A percentile compares a stretch with the other conserved stretches of the same genome.
These are phyloP conservation scores for Solanum sparsipilum DNA, from an alignment of 257 asterid genomes.

Conservation along the genomic window DNA sequence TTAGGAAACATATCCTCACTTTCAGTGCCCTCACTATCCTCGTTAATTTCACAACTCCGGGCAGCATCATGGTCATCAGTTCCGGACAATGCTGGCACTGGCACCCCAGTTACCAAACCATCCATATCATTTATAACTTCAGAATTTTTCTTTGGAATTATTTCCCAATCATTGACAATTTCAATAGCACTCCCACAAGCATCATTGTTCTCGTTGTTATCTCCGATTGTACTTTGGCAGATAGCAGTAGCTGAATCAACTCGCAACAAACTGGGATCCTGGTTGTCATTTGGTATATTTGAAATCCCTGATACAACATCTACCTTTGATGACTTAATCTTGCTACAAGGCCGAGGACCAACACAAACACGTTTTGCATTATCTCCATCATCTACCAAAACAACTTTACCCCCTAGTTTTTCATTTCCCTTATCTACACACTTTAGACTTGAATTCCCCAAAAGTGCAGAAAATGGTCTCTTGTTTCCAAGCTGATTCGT, in stretches of 20 bases:
- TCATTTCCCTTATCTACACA: slow-evolving; percentile 14
- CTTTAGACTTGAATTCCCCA: not conserved
- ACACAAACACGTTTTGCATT: slow-evolving; percentile 25
- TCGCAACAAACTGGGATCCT: slow-evolving; percentile 5
- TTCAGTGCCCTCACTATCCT: slow-evolving; percentile 26
- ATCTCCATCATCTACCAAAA: slow-evolving; percentile 10
- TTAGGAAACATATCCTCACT: slow-evolving; percentile 15
- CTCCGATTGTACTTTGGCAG: slow-evolving; percentile 8
- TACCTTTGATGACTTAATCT: slow-evolving; percentile 33
- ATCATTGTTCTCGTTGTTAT: not conserved
- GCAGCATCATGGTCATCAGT: slow-evolving; percentile 4
- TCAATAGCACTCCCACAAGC: not conserved
- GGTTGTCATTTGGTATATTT: slow-evolving; percentile 12
- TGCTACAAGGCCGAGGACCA: slow-evolving; percentile 28
- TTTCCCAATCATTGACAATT: not conserved
- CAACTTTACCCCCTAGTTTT: slow-evolving; percentile 8
- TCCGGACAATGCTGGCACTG: not conserved
- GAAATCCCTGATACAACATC: slow-evolving; percentile 28
- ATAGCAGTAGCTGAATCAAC: slow-evolving; percentile 1
- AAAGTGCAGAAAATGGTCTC: slow-evolving; percentile 26
- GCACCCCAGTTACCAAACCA: not conserved
- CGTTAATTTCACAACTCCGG: slow-evolving; percentile 19
- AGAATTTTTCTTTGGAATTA: not conserved
- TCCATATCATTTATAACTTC: not conserved
- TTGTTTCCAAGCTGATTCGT: slow-evolving; percentile 42